phyloP scores from a whole-genome alignment of 495 filamentous ascomycete species.

The Immersiella caudata region DNA sequence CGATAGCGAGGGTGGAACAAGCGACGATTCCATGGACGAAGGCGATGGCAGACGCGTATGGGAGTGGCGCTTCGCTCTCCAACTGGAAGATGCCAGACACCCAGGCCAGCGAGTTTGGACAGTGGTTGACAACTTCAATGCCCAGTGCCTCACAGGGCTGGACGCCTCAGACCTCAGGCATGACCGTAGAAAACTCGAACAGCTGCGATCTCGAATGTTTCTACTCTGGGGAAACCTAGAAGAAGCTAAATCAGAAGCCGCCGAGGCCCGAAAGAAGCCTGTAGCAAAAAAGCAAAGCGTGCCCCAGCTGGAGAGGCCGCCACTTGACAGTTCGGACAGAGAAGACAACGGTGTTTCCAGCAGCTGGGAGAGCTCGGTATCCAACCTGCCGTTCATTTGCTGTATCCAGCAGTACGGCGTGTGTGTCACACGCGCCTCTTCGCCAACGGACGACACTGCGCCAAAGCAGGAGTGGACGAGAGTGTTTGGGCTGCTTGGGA shows the following conservation, averaged over 20 bases:
- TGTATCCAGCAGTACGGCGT: slow-evolving; percentile 66
- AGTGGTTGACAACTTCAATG: slow-evolving; percentile 66
- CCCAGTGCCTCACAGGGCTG: slow-evolving; percentile 64
- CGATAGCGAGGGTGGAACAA: slow-evolving; percentile 36
- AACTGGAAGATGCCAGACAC: slow-evolving; percentile 63
- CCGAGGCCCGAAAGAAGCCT: slow-evolving; percentile 6
- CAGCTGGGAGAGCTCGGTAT: slow-evolving; percentile 21
- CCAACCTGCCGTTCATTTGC: slow-evolving; percentile 60
- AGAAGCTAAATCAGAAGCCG: slow-evolving; percentile 56
- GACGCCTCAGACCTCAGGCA: slow-evolving; percentile 68
- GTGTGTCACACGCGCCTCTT: slow-evolving; percentile 23
- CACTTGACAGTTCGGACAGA: slow-evolving; percentile 33
- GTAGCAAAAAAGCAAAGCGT: not conserved
- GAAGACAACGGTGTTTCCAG: slow-evolving; percentile 22
- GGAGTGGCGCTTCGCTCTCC: slow-evolving; percentile 80
- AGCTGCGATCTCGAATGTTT: slow-evolving; percentile 72
- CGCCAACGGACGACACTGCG: slow-evolving; percentile 34
- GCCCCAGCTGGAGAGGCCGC: slow-evolving; percentile 18
- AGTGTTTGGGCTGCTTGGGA: slow-evolving; percentile 58
- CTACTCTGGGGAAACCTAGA: slow-evolving; percentile 86
- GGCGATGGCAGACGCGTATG: slow-evolving; percentile 46
- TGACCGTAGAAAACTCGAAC: slow-evolving; percentile 46
- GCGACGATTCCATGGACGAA: slow-evolving; percentile 22
- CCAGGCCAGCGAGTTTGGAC: slow-evolving; percentile 57
- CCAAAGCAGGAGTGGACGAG: slow-evolving; percentile 51